A percentile compares a stretch with the other conserved stretches of the same genome.
Evolutionary conservation across 2,329 filamentous ascomycete species (phyloP).

Genomic region (Camillea tinctor): DNA sequence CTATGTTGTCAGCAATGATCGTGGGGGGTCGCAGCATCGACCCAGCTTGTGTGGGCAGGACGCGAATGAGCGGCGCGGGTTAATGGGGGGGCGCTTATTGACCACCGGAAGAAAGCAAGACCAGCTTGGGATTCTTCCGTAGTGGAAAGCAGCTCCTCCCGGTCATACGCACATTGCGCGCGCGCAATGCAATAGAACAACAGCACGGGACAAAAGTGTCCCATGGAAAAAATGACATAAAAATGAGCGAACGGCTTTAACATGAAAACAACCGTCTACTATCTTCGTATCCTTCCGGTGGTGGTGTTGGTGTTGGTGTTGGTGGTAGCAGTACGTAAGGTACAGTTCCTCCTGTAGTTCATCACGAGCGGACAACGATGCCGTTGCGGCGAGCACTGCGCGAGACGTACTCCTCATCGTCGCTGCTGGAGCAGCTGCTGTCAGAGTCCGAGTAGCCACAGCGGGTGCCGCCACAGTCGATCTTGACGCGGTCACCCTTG

Average conservation of each 20-base stretch:
- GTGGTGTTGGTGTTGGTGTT: slow-evolving; percentile 21
- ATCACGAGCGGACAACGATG: slow-evolving; percentile 52
- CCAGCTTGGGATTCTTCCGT: slow-evolving; percentile 41
- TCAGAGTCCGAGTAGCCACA: slow-evolving; percentile 79
- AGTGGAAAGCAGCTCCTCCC: neutral
- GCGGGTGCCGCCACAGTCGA: slow-evolving; percentile 88
- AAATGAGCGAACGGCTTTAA: slow-evolving; percentile 33
- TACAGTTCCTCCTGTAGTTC: slow-evolving; percentile 10
- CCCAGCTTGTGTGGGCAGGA: slow-evolving; percentile 40
- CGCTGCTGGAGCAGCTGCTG: slow-evolving; percentile 65
- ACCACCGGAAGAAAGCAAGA: slow-evolving; percentile 33
- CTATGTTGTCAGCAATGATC: slow-evolving; percentile 23
- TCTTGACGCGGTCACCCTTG: slow-evolving; percentile 87
- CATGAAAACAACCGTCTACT: slow-evolving; percentile 12
- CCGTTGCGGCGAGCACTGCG: slow-evolving; percentile 62
- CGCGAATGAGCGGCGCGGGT: slow-evolving; percentile 25
- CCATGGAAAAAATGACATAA: slow-evolving; percentile 24
- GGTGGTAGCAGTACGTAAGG: slow-evolving; percentile 11
- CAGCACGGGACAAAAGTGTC: slow-evolving; percentile 26
- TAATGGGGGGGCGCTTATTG: slow-evolving; percentile 9
- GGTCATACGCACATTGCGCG: neutral
- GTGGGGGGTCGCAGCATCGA: slow-evolving; percentile 53
- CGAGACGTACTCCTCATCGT: slow-evolving; percentile 58
- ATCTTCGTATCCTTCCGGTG: slow-evolving; percentile 16
- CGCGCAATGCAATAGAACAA: slow-evolving; percentile 35